Base-by-base conservation (phyloP, 768 basidiomycete species). In the Hemileccinum rubropunctum region DNA sequence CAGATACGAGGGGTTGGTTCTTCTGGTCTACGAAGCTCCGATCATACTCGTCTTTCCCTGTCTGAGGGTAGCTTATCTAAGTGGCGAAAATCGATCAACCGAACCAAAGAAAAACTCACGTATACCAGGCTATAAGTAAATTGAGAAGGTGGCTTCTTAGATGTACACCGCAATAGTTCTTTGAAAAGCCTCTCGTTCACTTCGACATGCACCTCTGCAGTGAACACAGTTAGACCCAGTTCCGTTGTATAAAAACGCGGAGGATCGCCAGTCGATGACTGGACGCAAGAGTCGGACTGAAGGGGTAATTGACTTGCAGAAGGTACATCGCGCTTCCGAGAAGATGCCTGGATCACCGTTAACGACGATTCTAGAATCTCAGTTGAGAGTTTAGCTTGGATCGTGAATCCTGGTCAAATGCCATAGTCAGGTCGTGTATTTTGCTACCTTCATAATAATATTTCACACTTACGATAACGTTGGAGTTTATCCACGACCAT, bases 361-460 rank as follows among this genome's bases (percentile, higher is more conserved):
- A 13, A 15, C 15, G 14, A 15, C 4, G n/a, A n/a, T 18, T 36
- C 35, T 6, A 12, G 35, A 10, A 10, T 18, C 35, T 21, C 37
- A 17, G 80, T 76, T 72, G 89, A 83, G 14, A 92, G 81, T 48
- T 86, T 81, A 0, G 90, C 89, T 47, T 80, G 79, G 52, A 98
- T 92, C 44, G 81, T 75, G 30, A 95, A 73, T 7, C 83, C 88
- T 84, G 34, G 13, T 48, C 42, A 34, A 13, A 26, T 6, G 13
- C 12, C n/a, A 26, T 9, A 18, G 3, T 49, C 5, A 49, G 34
- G 14, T 12, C 12, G 26, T 10, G 15, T 6, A 15, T 11, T 27
- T 2, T 15, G 2, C 11, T 4, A 4, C 23, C 8, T 3, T 8
- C n/a, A n/a, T n/a, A 34, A 45, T 15, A 12, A 27, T 17, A 42